Base-by-base conservation (phyloP, 257 asterid genomes). In the Jacaranda copaia region DNA sequence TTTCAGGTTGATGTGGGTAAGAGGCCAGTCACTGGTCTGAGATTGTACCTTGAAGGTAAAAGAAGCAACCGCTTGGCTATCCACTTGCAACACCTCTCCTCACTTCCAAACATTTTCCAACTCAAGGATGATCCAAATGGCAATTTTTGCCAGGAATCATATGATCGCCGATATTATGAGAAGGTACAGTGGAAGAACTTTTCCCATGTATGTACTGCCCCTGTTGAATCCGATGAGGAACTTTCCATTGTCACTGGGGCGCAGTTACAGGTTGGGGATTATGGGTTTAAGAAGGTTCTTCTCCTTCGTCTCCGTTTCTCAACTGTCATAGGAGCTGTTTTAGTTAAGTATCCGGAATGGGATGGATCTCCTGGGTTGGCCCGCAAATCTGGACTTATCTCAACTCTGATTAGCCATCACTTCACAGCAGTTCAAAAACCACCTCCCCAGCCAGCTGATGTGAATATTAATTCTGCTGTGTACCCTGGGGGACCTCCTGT, bases 401-500 rank as follows among this genome's bases (percentile, higher is more conserved):
- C 99, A 14, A 93, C 99, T 70, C 82, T 96, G 77, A 91, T 96
- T 62, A 96, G 99, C 81, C 97, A 90, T 51, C 97, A 81, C 79
- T 96, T 96, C 65, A 90, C 99, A 5, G 82, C 94, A 3, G 96
- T 81, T 78, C 96, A 89, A 69, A 90, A 90, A 81, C 93, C 88
- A 39, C 91, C 92, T 40, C 98, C 96, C 4, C 93, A 84, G 82
- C 99, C 97, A 43, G 88, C 94, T 75, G 97, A 93, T 58, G 97
- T 93, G 89, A 93, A 88, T 80, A 88, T 96, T 77, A 96, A 96
- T 68, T 96, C 99, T 5, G 99, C 99, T 0, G 86, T 96, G 19
- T 96, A 96, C 74, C 98, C 98, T 0, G 98, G 98, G 15, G 99
- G 98, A 7, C 98, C 99, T 45, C 99, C 99, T 0, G 90, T 83